Evolutionary conservation across 139 green algal species (phyloP), one percentile per base, ranked within the genome.

Genomic region (Deuterostichococcus epilithicus): DNA sequence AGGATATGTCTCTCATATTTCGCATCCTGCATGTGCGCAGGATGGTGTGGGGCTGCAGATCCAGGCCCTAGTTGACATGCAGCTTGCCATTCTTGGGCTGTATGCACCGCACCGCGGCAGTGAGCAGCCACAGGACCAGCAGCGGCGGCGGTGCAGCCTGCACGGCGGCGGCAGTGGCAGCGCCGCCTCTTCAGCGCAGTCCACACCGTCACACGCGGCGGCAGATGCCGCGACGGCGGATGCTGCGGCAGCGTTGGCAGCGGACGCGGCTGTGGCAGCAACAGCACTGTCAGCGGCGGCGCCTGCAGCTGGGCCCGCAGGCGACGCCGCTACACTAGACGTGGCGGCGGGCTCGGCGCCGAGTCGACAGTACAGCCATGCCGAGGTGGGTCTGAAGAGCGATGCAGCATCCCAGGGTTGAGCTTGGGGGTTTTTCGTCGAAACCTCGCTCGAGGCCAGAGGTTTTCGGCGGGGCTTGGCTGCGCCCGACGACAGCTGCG

Each of bases 41-140:
- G 81, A 80, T 45, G 70, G n/a, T 1, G 86, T 95, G 70, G 92
- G 92, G 18, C 78, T 97, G 37, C 83, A 97, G 45, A 85, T 89
- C 18, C 38, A 83, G 73, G 71, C 87, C 63, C 80, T 94, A 47
- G 84, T 91, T 68, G 44, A 74, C 52, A 78, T 89, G 34, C 84
- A 91, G 78, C 37, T 79, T 25, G 58, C 58, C 34, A 83, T 92
- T 35, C 66, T 91, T 59, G 66, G 78, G 26, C 60, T 90, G 67
- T 92, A 86, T 72, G 59, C 6, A 10, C 37, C 59, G 44, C 79
- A 60, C 8, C 28, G 38, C n/a, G n/a, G n/a, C n/a, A n/a, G n/a
- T n/a, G n/a, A n/a, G n/a, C n/a, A n/a, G n/a, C n/a, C n/a, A n/a
- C 30, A 39, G 63, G 8, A 13, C 30, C 67, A 72, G 34, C 67